A percentile compares a stretch with the other conserved stretches of the same genome.
Conservation (phyloP, 139 green algal species). For the Picochlorum sp. region DNA sequence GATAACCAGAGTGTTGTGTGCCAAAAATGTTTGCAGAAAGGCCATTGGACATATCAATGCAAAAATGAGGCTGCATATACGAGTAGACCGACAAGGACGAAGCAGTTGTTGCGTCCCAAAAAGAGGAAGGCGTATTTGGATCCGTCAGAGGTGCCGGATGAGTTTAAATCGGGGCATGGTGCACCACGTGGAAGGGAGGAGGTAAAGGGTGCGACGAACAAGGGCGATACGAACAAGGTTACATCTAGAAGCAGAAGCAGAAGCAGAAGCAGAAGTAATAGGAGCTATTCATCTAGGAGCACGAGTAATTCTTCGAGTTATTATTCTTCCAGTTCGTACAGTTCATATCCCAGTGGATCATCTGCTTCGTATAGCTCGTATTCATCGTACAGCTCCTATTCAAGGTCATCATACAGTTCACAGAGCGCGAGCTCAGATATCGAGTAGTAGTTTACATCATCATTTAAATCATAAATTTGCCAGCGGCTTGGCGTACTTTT, state of each 20-base stretch:
- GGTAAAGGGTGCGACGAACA: background rate
- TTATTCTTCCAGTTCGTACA: too few species aligned
- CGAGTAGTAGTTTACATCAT: background rate
- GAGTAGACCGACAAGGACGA: slow-evolving; percentile 47
- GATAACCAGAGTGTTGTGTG: slow-evolving; percentile 9
- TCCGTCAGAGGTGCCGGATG: slow-evolving; percentile 36
- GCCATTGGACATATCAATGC: slow-evolving; percentile 72
- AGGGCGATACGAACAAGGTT: background rate
- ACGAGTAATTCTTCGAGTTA: too few species aligned
- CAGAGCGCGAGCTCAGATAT: background rate
- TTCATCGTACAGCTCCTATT: slow-evolving; percentile 2
- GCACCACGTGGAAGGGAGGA: background rate
- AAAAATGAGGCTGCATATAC: slow-evolving; percentile 54
- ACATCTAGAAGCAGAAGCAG: background rate
- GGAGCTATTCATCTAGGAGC: too few species aligned
- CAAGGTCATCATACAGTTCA: background rate
- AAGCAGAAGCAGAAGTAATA: too few species aligned
- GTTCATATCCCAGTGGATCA: slow-evolving; percentile 4
- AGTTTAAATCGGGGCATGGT: slow-evolving; percentile 20
- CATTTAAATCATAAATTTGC: slow-evolving; percentile 51
- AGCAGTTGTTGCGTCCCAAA: slow-evolving; percentile 62
- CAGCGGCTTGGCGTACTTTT: slow-evolving; percentile 57
- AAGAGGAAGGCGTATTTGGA: slow-evolving; percentile 37
- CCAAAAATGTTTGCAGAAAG: slow-evolving; percentile 40
- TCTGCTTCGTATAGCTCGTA: slow-evolving; percentile 8